Evolutionary conservation across 768 basidiomycete species (phyloP).

Genomic region (Gelatoporia subvermispora): DNA sequence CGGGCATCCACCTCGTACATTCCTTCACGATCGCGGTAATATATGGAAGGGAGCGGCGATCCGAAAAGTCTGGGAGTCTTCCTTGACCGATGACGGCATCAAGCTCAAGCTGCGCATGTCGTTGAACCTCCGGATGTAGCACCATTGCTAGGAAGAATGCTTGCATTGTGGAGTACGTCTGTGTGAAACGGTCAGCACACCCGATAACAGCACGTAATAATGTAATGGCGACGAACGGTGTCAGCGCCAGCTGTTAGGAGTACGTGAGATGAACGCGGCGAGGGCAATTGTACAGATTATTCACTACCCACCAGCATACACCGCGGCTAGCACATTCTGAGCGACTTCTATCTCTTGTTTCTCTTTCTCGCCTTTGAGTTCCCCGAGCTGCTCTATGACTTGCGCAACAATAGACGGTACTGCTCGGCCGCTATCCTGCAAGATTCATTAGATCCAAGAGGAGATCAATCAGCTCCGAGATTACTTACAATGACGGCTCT

Average conservation of each 20-base stretch:
- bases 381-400: constrained; percentile 3
- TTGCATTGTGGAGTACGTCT: constrained; percentile 8
- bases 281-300: background rate
- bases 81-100: constrained; percentile 2
- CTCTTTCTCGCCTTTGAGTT: constrained; percentile 4
- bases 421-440: constrained; percentile 11
- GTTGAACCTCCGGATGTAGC: constrained; percentile 1
- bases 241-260: constrained; percentile 14
- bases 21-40: constrained; percentile 8
- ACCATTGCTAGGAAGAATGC: background rate
- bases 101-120: constrained; percentile 3
- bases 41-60: constrained; percentile 7
- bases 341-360: constrained; percentile 4
- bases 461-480: background rate
- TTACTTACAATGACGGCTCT: constrained; percentile 7
- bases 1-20: constrained; percentile 3
- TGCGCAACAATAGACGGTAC: constrained; percentile 10
- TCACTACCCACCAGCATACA: constrained; percentile 11
- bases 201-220: background rate
- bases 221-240: constrained; percentile 3
- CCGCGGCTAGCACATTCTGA: constrained; percentile 11
- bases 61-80: constrained; percentile 18
- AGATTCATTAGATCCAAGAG: background rate
- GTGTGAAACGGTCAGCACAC: no score
- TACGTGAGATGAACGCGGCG: background rate